Evolutionary conservation across 108 stramenopile genomes (phyloP).

Genomic region (Conticribra guillardii): DNA sequence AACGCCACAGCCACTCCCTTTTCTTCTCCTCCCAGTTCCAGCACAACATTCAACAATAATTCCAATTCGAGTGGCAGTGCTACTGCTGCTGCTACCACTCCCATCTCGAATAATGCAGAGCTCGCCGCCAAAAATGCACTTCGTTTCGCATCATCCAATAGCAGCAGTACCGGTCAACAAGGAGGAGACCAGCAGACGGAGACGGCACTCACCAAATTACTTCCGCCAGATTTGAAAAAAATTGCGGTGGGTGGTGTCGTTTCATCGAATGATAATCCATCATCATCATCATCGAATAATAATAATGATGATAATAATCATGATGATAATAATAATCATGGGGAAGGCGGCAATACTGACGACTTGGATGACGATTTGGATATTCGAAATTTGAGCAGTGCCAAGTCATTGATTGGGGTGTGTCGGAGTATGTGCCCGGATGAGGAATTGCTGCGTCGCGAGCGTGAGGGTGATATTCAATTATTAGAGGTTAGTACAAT

Average conservation of each 20-base stretch:
- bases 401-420: conserved; percentile 71
- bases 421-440: conserved; percentile 85
- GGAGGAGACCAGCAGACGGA: too few species aligned
- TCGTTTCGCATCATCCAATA: conserved; percentile 35
- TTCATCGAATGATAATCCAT: too few species aligned
- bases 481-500: conserved; percentile 60
- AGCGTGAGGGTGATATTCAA: conserved; percentile 85
- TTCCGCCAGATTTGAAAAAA: conserved; percentile 50
- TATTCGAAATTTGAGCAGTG: conserved; percentile 46
- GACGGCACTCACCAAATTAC: conserved; percentile 11
- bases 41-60: too few species aligned
- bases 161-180: too few species aligned
- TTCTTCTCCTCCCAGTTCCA: background rate
- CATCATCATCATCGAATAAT: too few species aligned
- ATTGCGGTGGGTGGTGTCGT: too few species aligned
- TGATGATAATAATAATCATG: too few species aligned
- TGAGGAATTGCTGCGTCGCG: conserved; percentile 78
- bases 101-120: conserved; percentile 19
- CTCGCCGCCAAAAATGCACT: conserved; percentile 54
- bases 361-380: conserved; percentile 37
- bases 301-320: too few species aligned
- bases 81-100: background rate
- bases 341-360: background rate
- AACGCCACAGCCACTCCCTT: background rate
- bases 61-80: too few species aligned